Evolutionary conservation across 345 rosid species (phyloP), one percentile per base, ranked within the genome.

Genomic region (Mallotus nudiflorus): DNA sequence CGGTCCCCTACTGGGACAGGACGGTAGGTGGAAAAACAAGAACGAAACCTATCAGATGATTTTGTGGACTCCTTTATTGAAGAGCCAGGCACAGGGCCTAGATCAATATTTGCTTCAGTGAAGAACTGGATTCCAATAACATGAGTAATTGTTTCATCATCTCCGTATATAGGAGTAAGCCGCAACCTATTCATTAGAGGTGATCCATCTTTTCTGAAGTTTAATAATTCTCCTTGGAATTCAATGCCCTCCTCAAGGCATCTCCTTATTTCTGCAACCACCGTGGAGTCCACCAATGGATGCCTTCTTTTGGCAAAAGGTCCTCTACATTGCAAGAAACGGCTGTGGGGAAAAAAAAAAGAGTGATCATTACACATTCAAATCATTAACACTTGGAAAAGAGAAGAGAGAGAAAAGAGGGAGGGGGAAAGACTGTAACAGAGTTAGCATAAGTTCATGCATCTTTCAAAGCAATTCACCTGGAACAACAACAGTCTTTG

Each of bases 251-350:
- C 84, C 8, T 84, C 93, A 20, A 93, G 86, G 85, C 96, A 93
- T 79, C 82, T 81, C 71, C 92, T 85, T 71, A 93, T 89, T 77
- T 93, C 88, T n/a, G 96, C 58, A 16, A 91, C 90, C 58, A 88
- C 82, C 0, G 86, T 56, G 25, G 97, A 89, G 73, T 91, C 97
- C 57, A 91, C 96, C 74, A 86, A 70, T 29, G 94, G 93, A 66
- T 92, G 97, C 79, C 96, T 86, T 78, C 96, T 81, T 79, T 92
- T 92, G 31, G 97, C 96, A 85, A 92, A 92, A 39, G 94, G 96
- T 48, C 97, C 97, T 82, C 96, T 84, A 77, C 87, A 92, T 74
- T 92, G 97, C 82, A 90, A 80, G 86, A 90, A 93, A 27, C 96
- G 90, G 82, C 94, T 90, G 96, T 75, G 80, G 51, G 82, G 78